Conservation (phyloP, 176 grass and related monocot genomes). For the Raddia distichophylla region DNA sequence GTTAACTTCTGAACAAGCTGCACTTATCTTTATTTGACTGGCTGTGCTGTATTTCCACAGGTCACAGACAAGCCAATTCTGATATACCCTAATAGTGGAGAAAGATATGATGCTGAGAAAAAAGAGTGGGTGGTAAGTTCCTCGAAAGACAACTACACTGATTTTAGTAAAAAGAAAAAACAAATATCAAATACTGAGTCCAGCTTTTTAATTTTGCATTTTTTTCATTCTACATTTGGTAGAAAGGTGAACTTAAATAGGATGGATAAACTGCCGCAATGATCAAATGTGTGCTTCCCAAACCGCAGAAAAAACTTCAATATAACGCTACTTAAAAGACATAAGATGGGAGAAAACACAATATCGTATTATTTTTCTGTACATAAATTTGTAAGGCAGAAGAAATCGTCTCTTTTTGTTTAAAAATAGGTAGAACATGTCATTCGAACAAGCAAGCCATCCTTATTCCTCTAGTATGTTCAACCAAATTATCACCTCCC, state of each 20-base stretch:
- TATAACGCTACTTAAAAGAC: not conserved
- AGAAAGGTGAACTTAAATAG: not conserved
- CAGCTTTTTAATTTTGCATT: not conserved
- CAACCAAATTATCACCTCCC: not conserved
- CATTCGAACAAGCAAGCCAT: not conserved
- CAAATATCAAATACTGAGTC: not conserved
- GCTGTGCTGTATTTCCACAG: slow-evolving; percentile 43
- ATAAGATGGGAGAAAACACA: not conserved
- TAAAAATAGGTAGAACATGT: too few relatives aligned
- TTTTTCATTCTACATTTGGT: slow-evolving; percentile 6
- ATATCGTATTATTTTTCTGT: not conserved
- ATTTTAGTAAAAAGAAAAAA: not conserved
- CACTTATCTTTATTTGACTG: not conserved
- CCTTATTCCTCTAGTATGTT: not conserved
- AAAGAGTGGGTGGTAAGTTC: slow-evolving; percentile 93
- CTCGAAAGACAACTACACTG: not conserved
- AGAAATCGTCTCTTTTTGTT: too few relatives aligned
- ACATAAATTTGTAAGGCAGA: not conserved
- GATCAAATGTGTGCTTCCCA: not conserved
- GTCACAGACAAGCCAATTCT: slow-evolving; percentile 83
- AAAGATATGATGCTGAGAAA: slow-evolving; percentile 74
- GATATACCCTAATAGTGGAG: slow-evolving; percentile 93
- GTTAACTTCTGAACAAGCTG: not conserved
- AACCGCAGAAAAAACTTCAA: not conserved
- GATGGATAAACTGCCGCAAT: not conserved